Conservation (phyloP, 768 basidiomycete species). For the Leccinellum albellum region DNA sequence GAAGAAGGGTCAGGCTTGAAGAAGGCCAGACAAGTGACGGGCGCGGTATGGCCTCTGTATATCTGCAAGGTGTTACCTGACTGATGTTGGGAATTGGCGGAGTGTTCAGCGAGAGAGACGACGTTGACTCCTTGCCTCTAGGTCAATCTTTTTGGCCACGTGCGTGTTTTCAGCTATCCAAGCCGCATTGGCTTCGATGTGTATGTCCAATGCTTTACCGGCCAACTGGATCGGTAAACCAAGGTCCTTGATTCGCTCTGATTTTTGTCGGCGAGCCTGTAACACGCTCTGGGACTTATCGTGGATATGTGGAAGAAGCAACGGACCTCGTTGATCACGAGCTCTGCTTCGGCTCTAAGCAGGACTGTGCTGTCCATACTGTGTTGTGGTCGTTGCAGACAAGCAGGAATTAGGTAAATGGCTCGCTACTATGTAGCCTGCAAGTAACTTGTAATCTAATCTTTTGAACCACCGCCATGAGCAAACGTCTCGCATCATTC, state of each 20-base stretch:
- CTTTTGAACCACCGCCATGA: slow-evolving; percentile 32
- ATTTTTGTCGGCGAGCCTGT: slow-evolving; percentile 71
- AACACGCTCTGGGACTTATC: slow-evolving; percentile 1
- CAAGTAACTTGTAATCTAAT: slow-evolving; percentile 25
- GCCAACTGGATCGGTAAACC: slow-evolving; percentile 77
- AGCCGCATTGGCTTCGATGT: slow-evolving; percentile 58
- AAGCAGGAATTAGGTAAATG: background rate
- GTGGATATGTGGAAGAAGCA: background rate
- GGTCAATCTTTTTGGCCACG: slow-evolving; percentile 64
- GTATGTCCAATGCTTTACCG: slow-evolving; percentile 71
- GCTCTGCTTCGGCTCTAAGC: slow-evolving; percentile 31
- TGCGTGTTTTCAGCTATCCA: slow-evolving; percentile 91
- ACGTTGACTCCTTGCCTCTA: slow-evolving; percentile 53
- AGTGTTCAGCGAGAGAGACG: slow-evolving; percentile 4
- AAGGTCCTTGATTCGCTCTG: slow-evolving; percentile 61
- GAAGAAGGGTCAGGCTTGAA: slow-evolving; percentile 40
- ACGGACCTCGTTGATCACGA: slow-evolving; percentile 28
- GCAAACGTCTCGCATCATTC: slow-evolving; percentile 69
- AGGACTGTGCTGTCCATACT: slow-evolving; percentile 28
- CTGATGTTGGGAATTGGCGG: slow-evolving; percentile 39
- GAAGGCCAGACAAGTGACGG: slow-evolving; percentile 82
- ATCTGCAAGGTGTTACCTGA: slow-evolving; percentile 74
- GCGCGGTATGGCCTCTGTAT: slow-evolving; percentile 83
- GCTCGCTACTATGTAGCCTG: too few species aligned
- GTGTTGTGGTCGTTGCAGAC: background rate